Percentiles rank a stretch among this genome's conserved stretches.
These are phyloP conservation scores for Botrytis elliptica DNA, from an alignment of 2,329 filamentous ascomycete species.

Conservation along the genomic window DNA sequence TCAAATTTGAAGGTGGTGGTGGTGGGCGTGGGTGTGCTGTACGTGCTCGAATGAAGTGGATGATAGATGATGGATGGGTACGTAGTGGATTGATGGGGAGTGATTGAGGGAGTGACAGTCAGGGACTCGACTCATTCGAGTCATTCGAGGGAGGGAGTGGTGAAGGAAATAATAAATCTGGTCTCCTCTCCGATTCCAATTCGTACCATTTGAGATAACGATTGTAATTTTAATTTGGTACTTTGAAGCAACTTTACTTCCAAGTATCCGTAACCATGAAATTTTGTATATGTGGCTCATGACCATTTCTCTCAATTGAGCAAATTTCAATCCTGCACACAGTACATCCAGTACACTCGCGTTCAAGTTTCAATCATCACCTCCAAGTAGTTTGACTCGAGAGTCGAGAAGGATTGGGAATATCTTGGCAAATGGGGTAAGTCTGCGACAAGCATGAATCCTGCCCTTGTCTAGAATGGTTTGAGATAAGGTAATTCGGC, in stretches of 20 bases:
- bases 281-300: background rate
- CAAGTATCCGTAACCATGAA: background rate
- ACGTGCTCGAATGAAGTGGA: background rate
- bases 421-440: constrained; percentile 9
- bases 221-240: constrained; percentile 1
- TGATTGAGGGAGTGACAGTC: background rate
- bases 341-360: background rate
- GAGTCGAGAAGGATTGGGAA: constrained; percentile 10
- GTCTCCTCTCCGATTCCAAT: background rate
- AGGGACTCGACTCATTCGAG: background rate
- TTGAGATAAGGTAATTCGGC: constrained; percentile 19
- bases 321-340: background rate
- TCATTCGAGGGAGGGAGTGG: background rate
- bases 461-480: constrained; percentile 14
- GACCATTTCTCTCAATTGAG: background rate
- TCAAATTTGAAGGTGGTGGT: constrained; percentile 1
- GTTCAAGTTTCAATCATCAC: background rate
- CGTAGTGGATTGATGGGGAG: background rate
- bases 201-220: background rate
- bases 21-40: background rate
- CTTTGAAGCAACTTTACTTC: constrained; percentile 9
- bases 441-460: constrained; percentile 5
- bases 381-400: constrained; percentile 18
- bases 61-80: background rate
- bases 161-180: background rate